These are phyloP conservation scores for Paecilomyces formosus DNA, from an alignment of 2,329 filamentous ascomycete genomes.

Conservation along the genomic window DNA sequence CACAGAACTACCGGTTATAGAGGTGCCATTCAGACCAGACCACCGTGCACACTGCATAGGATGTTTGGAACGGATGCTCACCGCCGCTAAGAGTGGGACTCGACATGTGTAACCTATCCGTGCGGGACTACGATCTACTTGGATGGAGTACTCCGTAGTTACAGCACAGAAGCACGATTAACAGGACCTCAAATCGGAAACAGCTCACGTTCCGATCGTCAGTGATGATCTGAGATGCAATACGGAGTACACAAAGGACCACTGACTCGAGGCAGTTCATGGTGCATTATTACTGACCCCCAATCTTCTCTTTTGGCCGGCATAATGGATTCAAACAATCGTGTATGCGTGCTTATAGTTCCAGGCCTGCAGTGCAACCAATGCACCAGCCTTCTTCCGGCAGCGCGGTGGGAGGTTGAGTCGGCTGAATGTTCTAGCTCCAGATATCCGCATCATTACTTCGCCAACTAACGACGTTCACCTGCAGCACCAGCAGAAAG, in stretches of 20 bases:
- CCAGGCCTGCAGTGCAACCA: not conserved
- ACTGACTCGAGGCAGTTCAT: not conserved
- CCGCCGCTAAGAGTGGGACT: not conserved
- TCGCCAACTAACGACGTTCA: too few species aligned
- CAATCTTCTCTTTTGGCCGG: not conserved
- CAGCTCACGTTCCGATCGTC: not conserved
- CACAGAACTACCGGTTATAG: not conserved
- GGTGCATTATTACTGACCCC: not conserved
- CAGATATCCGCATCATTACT: not conserved
- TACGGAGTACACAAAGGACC: not conserved
- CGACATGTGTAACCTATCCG: not conserved
- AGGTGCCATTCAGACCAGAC: not conserved
- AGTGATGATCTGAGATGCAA: not conserved
- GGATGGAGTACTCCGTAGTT: not conserved
- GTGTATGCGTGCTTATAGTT: not conserved
- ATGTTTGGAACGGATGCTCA: not conserved
- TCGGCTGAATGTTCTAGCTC: not conserved
- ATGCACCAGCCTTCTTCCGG: not conserved
- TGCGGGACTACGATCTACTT: not conserved
- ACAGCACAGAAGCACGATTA: not conserved
- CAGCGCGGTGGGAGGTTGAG: not conserved
- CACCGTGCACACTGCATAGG: not conserved
- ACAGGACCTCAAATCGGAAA: not conserved
- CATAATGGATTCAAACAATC: not conserved
- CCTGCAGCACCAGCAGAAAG: too few species aligned